phyloP scores from a whole-genome alignment of 2,329 filamentous ascomycete genomes.

The Neopestalotiopsis sp. region DNA sequence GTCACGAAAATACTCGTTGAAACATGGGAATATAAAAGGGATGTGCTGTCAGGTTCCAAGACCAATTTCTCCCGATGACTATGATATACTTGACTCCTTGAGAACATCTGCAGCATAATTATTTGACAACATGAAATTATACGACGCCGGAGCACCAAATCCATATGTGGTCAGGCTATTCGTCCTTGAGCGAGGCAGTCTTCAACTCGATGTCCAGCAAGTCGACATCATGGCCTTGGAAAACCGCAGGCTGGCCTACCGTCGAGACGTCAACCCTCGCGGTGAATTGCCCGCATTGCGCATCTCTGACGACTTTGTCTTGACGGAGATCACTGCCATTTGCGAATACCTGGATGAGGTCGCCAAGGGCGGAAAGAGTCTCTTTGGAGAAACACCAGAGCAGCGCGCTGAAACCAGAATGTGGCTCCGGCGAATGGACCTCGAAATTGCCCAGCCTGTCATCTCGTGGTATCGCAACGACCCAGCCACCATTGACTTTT shows the following conservation, averaged over 20 bases:
- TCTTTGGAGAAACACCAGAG: background rate
- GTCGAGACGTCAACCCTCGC: constrained; percentile 2
- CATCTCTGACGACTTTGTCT: background rate
- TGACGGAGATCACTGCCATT: constrained; percentile 4
- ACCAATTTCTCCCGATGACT: too few species aligned
- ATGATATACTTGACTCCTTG: too few species aligned
- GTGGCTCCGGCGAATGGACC: constrained; percentile 5
- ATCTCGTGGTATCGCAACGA: constrained; percentile 2
- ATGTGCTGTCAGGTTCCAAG: too few species aligned
- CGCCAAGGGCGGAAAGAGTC: background rate
- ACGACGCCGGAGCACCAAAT: background rate
- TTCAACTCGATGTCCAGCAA: background rate
- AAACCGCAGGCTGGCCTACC: background rate
- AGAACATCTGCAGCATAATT: background rate
- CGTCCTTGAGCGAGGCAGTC: background rate
- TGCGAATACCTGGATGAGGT: constrained; percentile 1
- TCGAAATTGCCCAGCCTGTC: constrained; percentile 1
- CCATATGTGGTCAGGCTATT: background rate
- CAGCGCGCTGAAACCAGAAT: background rate
- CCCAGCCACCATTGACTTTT: background rate
- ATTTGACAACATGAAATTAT: background rate
- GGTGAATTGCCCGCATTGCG: constrained; percentile 1
- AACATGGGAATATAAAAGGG: too few species aligned
- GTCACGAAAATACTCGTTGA: background rate
- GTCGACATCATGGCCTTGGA: background rate